Evolutionary conservation across 1,284 basidiomycete genomes (phyloP).

Genomic region (Gymnopus androsaceus): DNA sequence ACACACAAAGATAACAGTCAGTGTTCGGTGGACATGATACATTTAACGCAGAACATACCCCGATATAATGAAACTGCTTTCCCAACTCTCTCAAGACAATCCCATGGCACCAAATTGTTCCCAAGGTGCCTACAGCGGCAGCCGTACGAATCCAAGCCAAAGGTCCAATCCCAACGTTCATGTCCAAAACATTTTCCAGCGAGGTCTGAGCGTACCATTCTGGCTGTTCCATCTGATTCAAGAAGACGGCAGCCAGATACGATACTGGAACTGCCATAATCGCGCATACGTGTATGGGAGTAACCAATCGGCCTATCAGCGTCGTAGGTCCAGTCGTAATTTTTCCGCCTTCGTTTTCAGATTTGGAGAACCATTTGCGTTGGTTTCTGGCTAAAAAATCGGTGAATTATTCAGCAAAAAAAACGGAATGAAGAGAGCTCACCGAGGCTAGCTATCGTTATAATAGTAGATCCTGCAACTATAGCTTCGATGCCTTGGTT

Average conservation of each 20-base stretch:
- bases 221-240: slow-evolving; percentile 34
- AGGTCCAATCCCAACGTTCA: slow-evolving; percentile 10
- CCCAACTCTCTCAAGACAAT: slow-evolving; percentile 1
- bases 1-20: background rate
- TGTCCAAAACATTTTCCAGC: slow-evolving; percentile 17
- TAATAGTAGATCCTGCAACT: slow-evolving; percentile 25
- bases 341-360: slow-evolving; percentile 22
- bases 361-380: slow-evolving; percentile 7
- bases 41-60: slow-evolving; percentile 2
- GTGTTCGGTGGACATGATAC: background rate
- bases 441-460: slow-evolving; percentile 1
- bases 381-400: slow-evolving; percentile 20
- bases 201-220: slow-evolving; percentile 32
- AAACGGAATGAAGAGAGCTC: background rate
- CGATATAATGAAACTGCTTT: slow-evolving; percentile 15
- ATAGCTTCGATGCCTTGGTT: slow-evolving; percentile 32
- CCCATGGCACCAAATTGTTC: background rate
- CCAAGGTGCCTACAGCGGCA: slow-evolving; percentile 12
- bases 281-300: slow-evolving; percentile 31
- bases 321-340: slow-evolving; percentile 21
- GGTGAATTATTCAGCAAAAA: background rate
- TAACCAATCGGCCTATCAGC: slow-evolving; percentile 26
- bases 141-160: slow-evolving; percentile 15
- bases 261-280: slow-evolving; percentile 24
- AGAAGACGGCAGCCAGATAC: slow-evolving; percentile 27